Conservation (phyloP, 768 basidiomycete species). For the Holtermannia corniformis region DNA sequence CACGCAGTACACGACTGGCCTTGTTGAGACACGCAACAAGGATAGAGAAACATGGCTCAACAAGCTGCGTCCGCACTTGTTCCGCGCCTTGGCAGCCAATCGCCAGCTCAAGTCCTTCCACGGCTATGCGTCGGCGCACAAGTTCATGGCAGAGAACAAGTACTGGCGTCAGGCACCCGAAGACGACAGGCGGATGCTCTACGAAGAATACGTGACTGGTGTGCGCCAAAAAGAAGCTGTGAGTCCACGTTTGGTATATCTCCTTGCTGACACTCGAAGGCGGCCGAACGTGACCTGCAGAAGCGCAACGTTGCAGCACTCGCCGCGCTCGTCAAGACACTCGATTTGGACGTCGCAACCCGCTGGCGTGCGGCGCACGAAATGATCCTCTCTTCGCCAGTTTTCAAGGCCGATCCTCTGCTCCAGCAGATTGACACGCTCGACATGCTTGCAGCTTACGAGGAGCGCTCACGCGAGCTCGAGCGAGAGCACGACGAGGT, state of each 20-base stretch:
- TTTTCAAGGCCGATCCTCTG: constrained; percentile 67
- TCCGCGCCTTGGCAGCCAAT: constrained; percentile 73
- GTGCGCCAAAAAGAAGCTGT: constrained; percentile 84
- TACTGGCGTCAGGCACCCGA: constrained; percentile 77
- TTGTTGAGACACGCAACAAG: constrained; percentile 73
- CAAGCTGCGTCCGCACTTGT: constrained; percentile 73
- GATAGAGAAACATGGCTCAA: constrained; percentile 73
- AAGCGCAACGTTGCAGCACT: constrained; percentile 70
- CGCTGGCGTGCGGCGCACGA: constrained; percentile 81
- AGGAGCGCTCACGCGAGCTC: constrained; percentile 81
- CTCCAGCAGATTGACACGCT: constrained; percentile 75
- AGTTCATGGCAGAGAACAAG: constrained; percentile 72
- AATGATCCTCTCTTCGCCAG: constrained; percentile 62
- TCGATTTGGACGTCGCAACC: constrained; percentile 85
- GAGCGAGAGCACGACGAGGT: constrained; percentile 89
- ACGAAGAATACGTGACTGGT: constrained; percentile 82
- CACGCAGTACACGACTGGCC: constrained; percentile 61
- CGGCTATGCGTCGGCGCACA: constrained; percentile 80
- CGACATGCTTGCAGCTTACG: constrained; percentile 85
- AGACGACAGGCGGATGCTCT: constrained; percentile 73
- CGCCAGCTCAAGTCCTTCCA: constrained; percentile 85
- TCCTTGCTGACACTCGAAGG: constrained; percentile 10
- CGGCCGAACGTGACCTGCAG: constrained; percentile 25
- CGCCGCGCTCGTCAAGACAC: constrained; percentile 69
- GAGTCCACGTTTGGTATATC: constrained; percentile 34